Percentiles rank a stretch among this genome's conserved stretches.
phyloP scores from a whole-genome alignment of 202 grass and related monocot species.

The Sporobolus alterniflorus region DNA sequence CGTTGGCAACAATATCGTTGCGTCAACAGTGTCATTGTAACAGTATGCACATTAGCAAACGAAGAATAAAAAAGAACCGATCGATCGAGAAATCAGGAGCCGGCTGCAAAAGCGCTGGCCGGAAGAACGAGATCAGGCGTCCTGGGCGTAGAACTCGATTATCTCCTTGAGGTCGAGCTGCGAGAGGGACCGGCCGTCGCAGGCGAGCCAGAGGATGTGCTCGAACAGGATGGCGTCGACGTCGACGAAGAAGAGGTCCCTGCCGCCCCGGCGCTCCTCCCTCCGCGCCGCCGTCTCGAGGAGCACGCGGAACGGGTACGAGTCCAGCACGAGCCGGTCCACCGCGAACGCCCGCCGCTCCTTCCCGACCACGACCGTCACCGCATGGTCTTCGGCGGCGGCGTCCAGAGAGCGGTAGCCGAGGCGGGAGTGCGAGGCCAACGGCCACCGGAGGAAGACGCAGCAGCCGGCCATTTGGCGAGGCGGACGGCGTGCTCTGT shows the following conservation, averaged over 20 bases:
- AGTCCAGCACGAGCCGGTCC: conserved; percentile 82
- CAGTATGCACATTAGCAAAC: conserved; percentile 43
- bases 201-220: conserved; percentile 92
- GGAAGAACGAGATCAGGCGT: conserved; percentile 46
- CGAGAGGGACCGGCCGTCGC: conserved; percentile 61
- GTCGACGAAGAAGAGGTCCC: conserved; percentile 90
- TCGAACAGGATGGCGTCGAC: conserved; percentile 97
- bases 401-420: conserved; percentile 67
- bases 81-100: neutral
- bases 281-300: conserved; percentile 63
- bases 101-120: neutral
- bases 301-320: conserved; percentile 81
- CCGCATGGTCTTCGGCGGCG: conserved; percentile 21
- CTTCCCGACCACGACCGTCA: conserved; percentile 91
- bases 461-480: conserved; percentile 68
- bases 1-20: neutral
- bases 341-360: conserved; percentile 85
- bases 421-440: conserved; percentile 37
- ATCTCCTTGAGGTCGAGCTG: conserved; percentile 89
- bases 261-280: conserved; percentile 43
- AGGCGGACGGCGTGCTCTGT: neutral
- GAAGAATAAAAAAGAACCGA: neutral
- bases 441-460: conserved; percentile 78
- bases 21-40: too few relatives aligned
- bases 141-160: conserved; percentile 96